Percentiles rank a stretch among this genome's conserved stretches.
Conservation (phyloP, 169 alveolate genomes). For the Eimeria praecox region DNA sequence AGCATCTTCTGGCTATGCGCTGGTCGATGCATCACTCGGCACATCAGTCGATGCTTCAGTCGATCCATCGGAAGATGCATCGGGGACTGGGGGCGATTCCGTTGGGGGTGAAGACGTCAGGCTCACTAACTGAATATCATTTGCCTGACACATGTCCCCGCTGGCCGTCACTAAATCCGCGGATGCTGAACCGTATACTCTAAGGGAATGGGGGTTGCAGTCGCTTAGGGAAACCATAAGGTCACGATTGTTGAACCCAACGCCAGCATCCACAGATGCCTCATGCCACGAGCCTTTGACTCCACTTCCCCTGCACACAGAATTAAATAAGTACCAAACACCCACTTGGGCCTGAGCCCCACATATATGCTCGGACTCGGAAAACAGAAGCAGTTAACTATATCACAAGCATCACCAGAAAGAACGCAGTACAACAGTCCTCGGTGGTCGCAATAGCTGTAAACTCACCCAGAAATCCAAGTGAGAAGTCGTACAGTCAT, state of each 20-base stretch:
- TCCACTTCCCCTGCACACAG: slow-evolving; percentile 23
- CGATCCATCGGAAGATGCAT: neutral
- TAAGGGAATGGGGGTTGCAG: slow-evolving; percentile 6
- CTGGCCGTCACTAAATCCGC: slow-evolving; percentile 4
- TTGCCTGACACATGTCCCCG: neutral
- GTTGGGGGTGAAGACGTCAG: neutral
- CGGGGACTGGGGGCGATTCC: neutral
- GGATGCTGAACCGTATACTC: slow-evolving; percentile 30
- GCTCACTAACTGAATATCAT: neutral
- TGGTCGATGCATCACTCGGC: neutral
- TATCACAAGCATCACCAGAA: neutral
- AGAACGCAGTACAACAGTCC: neutral
- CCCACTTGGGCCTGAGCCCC: neutral
- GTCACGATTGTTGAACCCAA: neutral
- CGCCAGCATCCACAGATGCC: neutral
- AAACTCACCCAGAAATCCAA: neutral
- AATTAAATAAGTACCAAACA: neutral
- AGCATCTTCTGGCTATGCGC: neutral
- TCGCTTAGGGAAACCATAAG: neutral
- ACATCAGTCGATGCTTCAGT: neutral
- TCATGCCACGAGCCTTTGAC: slow-evolving; percentile 36
- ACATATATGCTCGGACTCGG: neutral
- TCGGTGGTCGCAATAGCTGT: neutral
- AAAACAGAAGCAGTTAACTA: neutral
- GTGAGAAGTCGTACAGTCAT: neutral